Conservation (phyloP, 2,329 filamentous ascomycete species). For the Sporothrix phasma region DNA sequence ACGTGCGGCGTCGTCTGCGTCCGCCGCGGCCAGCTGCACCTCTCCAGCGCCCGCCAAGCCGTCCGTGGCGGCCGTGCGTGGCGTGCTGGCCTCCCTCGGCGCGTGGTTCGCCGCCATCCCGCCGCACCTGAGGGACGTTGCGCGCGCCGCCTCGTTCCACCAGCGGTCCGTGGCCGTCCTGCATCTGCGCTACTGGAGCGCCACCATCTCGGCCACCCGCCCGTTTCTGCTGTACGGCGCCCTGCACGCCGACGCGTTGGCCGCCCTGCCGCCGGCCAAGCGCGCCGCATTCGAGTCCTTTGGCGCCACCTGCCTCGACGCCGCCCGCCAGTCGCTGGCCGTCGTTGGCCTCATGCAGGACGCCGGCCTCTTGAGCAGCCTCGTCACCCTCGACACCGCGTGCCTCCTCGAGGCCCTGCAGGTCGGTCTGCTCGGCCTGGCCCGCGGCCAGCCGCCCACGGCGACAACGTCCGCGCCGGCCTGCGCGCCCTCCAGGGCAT, state of each 20-base stretch:
- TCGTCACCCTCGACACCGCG: conserved; percentile 21
- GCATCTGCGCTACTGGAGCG: conserved; percentile 22
- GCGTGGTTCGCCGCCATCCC: conserved; percentile 21
- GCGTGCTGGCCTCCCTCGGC: conserved; percentile 16
- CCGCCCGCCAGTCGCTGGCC: conserved; percentile 18
- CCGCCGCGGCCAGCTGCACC: not conserved
- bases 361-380: conserved; percentile 19
- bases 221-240: conserved; percentile 28
- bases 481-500: conserved; percentile 22
- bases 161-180: conserved; percentile 22
- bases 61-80: conserved; percentile 18
- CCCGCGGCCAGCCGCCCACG: not conserved
- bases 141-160: conserved; percentile 20
- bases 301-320: conserved; percentile 20
- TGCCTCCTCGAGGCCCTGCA: conserved; percentile 22
- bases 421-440: conserved; percentile 21
- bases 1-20: not conserved
- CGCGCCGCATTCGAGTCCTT: conserved; percentile 20
- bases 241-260: conserved; percentile 12
- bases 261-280: conserved; percentile 16
- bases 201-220: conserved; percentile 20
- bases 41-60: not conserved
- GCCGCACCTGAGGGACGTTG: conserved; percentile 20
- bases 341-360: conserved; percentile 20
- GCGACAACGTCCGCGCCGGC: conserved; percentile 17